Percentiles rank a stretch among this genome's conserved stretches.
Conservation (phyloP, 2,329 filamentous ascomycete genomes). For the Torrubiellomyces zombiae region DNA sequence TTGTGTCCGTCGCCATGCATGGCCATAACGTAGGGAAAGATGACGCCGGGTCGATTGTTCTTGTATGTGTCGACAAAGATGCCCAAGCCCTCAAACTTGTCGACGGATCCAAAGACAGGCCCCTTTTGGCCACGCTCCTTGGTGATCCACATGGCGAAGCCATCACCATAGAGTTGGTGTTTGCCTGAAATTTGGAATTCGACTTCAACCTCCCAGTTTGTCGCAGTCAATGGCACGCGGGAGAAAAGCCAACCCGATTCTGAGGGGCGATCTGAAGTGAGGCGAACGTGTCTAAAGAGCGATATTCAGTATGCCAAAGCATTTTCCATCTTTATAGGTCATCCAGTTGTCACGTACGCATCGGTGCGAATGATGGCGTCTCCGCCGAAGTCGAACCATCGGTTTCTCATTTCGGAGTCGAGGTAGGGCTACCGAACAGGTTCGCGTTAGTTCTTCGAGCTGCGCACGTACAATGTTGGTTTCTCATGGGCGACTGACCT, state of each 20-base stretch:
- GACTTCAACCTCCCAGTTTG: conserved; percentile 96
- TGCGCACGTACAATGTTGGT: not conserved
- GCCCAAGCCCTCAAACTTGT: conserved; percentile 85
- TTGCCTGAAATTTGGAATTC: conserved; percentile 89
- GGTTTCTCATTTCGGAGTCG: conserved; percentile 93
- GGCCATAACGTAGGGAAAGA: conserved; percentile 97
- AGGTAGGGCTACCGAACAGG: conserved; percentile 59
- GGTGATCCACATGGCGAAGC: conserved; percentile 95
- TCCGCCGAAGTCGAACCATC: conserved; percentile 98
- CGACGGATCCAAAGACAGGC: conserved; percentile 71
- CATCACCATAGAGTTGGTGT: conserved; percentile 84
- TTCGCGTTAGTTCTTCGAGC: conserved; percentile 4
- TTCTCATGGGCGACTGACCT: conserved; percentile 40
- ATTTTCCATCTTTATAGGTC: conserved; percentile 1
- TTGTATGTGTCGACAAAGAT: conserved; percentile 99
- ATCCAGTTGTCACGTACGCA: conserved; percentile 37
- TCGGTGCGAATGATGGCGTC: conserved; percentile 70
- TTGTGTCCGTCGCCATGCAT: conserved; percentile 91
- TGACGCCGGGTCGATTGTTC: conserved; percentile 89
- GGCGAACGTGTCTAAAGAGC: conserved; percentile 63
- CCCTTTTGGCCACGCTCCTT: conserved; percentile 73
- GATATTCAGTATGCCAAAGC: conserved; percentile 1
- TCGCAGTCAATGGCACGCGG: conserved; percentile 83
- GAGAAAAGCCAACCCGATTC: conserved; percentile 91
- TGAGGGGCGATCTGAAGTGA: conserved; percentile 79